These are phyloP conservation scores for Plasmodium vinckei DNA, from an alignment of 169 alveolate species.

Conservation along the genomic window DNA sequence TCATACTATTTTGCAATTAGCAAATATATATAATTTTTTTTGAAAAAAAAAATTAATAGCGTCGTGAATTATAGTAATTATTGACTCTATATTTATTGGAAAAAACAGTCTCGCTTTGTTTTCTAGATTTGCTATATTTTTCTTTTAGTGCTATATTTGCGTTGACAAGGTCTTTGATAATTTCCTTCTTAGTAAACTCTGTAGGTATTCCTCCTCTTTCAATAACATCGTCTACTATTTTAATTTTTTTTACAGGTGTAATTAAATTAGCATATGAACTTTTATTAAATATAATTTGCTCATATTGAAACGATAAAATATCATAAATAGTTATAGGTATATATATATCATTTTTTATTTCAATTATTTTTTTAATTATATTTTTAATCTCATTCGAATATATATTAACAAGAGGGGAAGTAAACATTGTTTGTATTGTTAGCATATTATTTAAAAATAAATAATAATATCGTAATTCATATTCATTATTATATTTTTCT, in stretches of 20 bases:
- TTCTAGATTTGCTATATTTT: conserved; percentile 28
- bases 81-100: conserved; percentile 30
- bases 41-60: not conserved
- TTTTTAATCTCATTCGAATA: conserved; percentile 31
- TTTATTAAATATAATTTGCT: conserved; percentile 26
- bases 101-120: conserved; percentile 14
- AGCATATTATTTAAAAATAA: conserved; percentile 42
- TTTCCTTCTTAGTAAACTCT: conserved; percentile 32
- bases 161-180: conserved; percentile 50
- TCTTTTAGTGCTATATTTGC: conserved; percentile 50
- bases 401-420: conserved; percentile 27
- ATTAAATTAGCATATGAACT: conserved; percentile 29
- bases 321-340: conserved; percentile 52
- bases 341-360: conserved; percentile 24
- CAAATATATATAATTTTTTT: not conserved
- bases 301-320: conserved; percentile 43
- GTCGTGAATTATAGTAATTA: conserved; percentile 26
- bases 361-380: conserved; percentile 23
- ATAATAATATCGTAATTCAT: conserved; percentile 50
- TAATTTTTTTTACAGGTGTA: conserved; percentile 59
- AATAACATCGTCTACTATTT: conserved; percentile 23
- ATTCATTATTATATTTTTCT: conserved; percentile 47
- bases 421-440: conserved; percentile 59
- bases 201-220: conserved; percentile 70
- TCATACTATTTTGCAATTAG: too few species aligned